Percentiles rank a stretch among this genome's conserved stretches.
Conservation (phyloP, 257 asterid species). For the Solanum verrucosum region DNA sequence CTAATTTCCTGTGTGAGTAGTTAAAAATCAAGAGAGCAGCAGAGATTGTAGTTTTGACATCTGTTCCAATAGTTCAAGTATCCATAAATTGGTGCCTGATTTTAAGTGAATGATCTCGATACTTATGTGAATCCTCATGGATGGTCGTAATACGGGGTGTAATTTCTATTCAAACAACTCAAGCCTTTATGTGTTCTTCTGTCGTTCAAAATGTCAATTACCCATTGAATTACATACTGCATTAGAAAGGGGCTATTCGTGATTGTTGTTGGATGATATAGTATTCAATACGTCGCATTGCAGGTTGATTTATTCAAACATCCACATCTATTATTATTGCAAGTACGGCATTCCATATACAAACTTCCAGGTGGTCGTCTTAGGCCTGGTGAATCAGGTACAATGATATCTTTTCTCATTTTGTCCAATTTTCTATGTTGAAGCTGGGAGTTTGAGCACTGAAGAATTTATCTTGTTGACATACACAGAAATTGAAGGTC, state of each 20-base stretch:
- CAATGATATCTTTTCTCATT: not conserved
- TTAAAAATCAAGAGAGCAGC: not conserved
- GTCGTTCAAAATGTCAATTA: not conserved
- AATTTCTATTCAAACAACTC: not conserved
- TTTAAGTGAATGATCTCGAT: not conserved
- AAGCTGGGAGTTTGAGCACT: not conserved
- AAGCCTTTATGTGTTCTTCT: not conserved
- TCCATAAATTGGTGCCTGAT: not conserved
- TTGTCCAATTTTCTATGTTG: not conserved
- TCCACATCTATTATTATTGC: slow-evolving; percentile 78
- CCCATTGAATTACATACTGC: not conserved
- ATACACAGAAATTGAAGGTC: slow-evolving; percentile 55
- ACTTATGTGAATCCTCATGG: not conserved
- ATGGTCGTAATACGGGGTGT: not conserved
- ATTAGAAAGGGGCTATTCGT: not conserved
- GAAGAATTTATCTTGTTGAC: not conserved
- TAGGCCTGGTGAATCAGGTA: slow-evolving; percentile 86
- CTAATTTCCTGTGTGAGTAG: not conserved
- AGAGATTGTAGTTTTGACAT: not conserved
- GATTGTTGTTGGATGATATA: not conserved
- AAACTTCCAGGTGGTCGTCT: slow-evolving; percentile 87
- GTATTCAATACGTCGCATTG: not conserved
- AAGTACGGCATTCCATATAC: slow-evolving; percentile 52
- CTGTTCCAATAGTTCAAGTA: not conserved
- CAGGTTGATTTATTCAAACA: slow-evolving; percentile 88